Conservation (phyloP, 1,284 basidiomycete genomes). For the Cryptococcus jaspeensis region DNA sequence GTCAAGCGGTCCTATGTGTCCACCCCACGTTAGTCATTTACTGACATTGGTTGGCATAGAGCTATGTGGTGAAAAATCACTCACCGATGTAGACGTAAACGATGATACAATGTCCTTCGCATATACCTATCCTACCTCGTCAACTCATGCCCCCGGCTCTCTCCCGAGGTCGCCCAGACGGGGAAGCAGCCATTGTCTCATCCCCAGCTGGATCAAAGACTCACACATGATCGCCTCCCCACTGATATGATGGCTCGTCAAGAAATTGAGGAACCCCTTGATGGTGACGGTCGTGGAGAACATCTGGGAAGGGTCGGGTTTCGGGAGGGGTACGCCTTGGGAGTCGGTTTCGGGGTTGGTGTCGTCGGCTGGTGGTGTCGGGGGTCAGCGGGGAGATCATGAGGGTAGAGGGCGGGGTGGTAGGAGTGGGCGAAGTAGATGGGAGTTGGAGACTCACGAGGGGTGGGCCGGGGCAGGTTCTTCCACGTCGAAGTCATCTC, state of each 20-base stretch:
- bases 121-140: constrained; percentile 62
- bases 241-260: constrained; percentile 78
- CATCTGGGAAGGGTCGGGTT: constrained; percentile 57
- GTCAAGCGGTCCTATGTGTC: constrained; percentile 60
- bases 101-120: constrained; percentile 79
- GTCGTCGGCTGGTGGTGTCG: no score
- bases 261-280: constrained; percentile 75
- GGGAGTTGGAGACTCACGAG: neutral
- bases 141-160: neutral
- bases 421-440: constrained; percentile 1
- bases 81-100: constrained; percentile 80
- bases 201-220: no score
- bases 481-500: constrained; percentile 78
- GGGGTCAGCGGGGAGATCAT: no score
- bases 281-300: constrained; percentile 69
- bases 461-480: constrained; percentile 33
- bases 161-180: neutral
- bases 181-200: no score
- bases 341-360: no score
- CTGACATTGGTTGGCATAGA: neutral
- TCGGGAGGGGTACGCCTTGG: constrained; percentile 22
- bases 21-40: neutral
- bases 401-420: no score
- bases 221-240: constrained; percentile 81
- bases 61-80: constrained; percentile 8